A percentile compares a stretch with the other conserved stretches of the same genome.
Evolutionary conservation across 495 filamentous ascomycete species (phyloP).

Genomic region (Penicillium subrubescens): DNA sequence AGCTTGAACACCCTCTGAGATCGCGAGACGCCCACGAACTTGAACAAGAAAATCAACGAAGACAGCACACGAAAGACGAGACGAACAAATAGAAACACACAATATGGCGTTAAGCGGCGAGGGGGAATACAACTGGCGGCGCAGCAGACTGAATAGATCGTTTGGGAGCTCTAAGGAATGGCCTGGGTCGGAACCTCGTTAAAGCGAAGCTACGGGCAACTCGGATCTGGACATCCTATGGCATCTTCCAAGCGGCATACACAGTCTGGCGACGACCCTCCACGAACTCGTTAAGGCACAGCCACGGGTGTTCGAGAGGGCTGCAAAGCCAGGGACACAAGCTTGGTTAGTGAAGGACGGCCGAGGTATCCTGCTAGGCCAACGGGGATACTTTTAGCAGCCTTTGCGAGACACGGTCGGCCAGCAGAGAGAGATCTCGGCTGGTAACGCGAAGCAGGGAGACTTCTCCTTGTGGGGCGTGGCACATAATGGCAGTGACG

Average conservation of each 20-base stretch:
- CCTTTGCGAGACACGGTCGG: neutral
- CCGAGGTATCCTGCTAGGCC: conserved; percentile 5
- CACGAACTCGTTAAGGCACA: conserved; percentile 6
- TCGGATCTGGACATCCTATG: conserved; percentile 1
- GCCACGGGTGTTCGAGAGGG: no score
- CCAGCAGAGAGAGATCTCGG: neutral
- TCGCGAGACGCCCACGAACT: no score
- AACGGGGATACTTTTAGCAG: conserved; percentile 1
- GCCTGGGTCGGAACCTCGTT: conserved; percentile 6
- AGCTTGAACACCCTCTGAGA: no score
- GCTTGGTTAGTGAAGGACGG: conserved; percentile 6
- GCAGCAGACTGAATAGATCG: no score
- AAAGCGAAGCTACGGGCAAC: conserved; percentile 11
- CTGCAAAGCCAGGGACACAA: no score
- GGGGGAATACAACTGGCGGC: no score
- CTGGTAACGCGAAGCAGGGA: neutral
- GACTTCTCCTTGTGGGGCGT: neutral
- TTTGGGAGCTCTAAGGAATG: neutral
- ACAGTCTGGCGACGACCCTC: conserved; percentile 6
- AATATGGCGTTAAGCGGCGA: no score
- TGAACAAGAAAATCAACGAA: no score
- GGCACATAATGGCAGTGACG: no score
- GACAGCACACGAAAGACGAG: no score
- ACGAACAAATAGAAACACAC: no score
- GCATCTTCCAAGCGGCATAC: conserved; percentile 2